A percentile compares a stretch with the other conserved stretches of the same genome.
These are phyloP conservation scores for Suillus ampliporus DNA, from an alignment of 768 basidiomycete species.

Conservation along the genomic window DNA sequence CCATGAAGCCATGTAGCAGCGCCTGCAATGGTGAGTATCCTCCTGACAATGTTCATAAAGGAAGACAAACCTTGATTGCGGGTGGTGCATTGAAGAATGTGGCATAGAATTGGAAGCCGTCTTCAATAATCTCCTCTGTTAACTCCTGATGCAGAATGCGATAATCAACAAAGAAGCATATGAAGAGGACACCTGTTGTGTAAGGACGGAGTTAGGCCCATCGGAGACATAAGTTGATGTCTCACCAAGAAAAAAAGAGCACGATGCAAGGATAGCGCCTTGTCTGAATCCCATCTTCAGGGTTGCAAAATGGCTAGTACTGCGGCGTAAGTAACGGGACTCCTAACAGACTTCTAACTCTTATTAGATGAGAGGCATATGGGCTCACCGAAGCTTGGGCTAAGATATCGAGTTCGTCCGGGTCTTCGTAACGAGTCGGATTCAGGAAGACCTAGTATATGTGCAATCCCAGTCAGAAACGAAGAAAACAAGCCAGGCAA, in stretches of 20 bases:
- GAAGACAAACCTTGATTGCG: conserved; percentile 79
- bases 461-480: background rate
- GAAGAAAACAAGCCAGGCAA: background rate
- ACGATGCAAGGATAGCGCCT: conserved; percentile 85
- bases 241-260: conserved; percentile 89
- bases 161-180: conserved; percentile 89
- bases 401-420: background rate
- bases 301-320: background rate
- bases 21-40: conserved; percentile 52
- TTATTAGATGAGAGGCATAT: background rate
- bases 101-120: conserved; percentile 89
- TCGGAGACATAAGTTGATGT: conserved; percentile 22
- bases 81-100: conserved; percentile 94
- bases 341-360: background rate
- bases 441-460: background rate
- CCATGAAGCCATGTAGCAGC: conserved; percentile 84
- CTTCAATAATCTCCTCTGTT: conserved; percentile 66
- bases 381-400: background rate
- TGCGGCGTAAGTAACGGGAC: background rate
- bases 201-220: conserved; percentile 24
- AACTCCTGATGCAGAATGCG: conserved; percentile 75
- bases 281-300: conserved; percentile 83
- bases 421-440: background rate
- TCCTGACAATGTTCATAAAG: background rate
- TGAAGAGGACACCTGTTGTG: conserved; percentile 73